Conservation (phyloP, 2,329 filamentous ascomycete species). For the Metarhizium brunneum region DNA sequence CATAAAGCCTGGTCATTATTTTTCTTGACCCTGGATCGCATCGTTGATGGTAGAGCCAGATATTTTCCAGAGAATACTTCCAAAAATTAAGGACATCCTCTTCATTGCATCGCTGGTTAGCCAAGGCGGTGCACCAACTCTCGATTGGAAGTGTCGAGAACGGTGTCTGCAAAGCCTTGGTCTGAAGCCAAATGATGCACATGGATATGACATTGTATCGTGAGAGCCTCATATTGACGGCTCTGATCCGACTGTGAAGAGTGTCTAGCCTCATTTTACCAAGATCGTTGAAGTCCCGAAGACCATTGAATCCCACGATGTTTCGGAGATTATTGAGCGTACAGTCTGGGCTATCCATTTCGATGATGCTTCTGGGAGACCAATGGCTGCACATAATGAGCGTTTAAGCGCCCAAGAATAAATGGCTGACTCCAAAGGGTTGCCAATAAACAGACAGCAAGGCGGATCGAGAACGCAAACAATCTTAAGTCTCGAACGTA, state of each 20-base stretch:
- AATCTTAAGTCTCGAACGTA: background rate
- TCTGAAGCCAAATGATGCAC: constrained; percentile 19
- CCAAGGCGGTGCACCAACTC: constrained; percentile 1
- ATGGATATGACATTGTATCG: constrained; percentile 13
- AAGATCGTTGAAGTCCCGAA: constrained; percentile 13
- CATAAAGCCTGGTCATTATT: background rate
- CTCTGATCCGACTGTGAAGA: constrained; percentile 13
- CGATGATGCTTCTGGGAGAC: background rate
- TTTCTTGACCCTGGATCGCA: background rate
- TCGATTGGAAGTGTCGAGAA: background rate
- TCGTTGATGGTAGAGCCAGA: background rate
- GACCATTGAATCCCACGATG: constrained; percentile 13
- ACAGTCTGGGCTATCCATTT: constrained; percentile 11
- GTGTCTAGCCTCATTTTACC: constrained; percentile 15
- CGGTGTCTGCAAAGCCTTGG: constrained; percentile 3
- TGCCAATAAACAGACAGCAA: background rate
- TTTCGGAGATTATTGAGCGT: constrained; percentile 14
- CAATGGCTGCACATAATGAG: background rate
- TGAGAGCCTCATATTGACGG: constrained; percentile 6
- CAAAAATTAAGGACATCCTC: background rate
- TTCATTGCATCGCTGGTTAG: background rate
- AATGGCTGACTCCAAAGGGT: background rate
- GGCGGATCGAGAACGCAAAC: background rate
- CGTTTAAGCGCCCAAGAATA: background rate
- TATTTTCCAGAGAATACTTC: background rate